Percentiles rank a stretch among this genome's conserved stretches.
phyloP scores from a whole-genome alignment of 1,139 yeast genomes.

The Chernovozyma aurita region DNA sequence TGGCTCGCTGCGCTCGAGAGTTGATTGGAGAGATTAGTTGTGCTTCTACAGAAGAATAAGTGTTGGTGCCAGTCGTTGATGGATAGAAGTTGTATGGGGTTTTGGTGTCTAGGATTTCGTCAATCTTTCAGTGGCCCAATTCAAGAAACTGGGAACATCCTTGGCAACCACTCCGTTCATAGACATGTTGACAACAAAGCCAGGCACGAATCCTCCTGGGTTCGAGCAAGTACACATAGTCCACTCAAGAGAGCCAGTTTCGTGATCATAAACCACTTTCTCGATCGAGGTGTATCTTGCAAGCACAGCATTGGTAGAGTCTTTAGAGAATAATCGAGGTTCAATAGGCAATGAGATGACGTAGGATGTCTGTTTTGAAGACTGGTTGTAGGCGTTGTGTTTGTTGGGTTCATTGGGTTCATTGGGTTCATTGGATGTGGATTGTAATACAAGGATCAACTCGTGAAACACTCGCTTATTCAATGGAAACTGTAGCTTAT shows the following conservation, averaged over 20 bases:
- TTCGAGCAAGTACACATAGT: constrained; percentile 59
- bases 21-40: too few species aligned
- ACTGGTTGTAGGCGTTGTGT: too few species aligned
- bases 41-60: too few species aligned
- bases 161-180: constrained; percentile 56
- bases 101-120: too few species aligned
- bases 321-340: constrained; percentile 7
- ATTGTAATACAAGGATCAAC: constrained; percentile 44
- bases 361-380: constrained; percentile 12
- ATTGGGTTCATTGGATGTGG: constrained; percentile 17
- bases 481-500: constrained; percentile 49
- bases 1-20: too few species aligned
- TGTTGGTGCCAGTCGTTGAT: too few species aligned
- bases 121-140: too few species aligned
- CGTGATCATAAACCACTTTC: constrained; percentile 35
- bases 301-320: constrained; percentile 3
- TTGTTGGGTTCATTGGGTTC: too few species aligned
- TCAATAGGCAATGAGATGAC: constrained; percentile 50
- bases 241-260: constrained; percentile 49
- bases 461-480: constrained; percentile 53
- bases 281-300: constrained; percentile 61
- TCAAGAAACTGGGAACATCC: constrained; percentile 62
- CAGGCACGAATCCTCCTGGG: constrained; percentile 65
- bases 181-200: constrained; percentile 54
- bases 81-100: too few species aligned